Base-by-base conservation (phyloP, 2,329 filamentous ascomycete species). In the Ilyonectria sp. region DNA sequence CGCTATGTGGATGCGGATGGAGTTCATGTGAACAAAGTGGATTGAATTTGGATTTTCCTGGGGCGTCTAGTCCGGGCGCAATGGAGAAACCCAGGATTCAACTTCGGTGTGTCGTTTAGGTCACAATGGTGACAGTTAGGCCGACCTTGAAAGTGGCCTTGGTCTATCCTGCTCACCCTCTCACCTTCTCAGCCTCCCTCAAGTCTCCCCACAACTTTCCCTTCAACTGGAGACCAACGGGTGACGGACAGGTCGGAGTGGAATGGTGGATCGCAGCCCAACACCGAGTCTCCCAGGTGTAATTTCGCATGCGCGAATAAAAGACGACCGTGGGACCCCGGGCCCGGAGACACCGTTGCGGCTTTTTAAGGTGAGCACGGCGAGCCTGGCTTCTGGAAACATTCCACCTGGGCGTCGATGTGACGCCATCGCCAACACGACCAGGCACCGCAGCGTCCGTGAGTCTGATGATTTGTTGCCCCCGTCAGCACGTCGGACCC, bases 281-380 rank as follows among this genome's bases (percentile, higher is more conserved):
- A 60, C 19, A 50, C 33, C 44, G 29, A 29, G 53, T 40, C 50
- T 21, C 47, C 43, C 29, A 23, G 44, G 61, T 61, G 65, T 55
- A 52, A 60, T 53, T 65, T 65, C 57, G 50, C 53, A 15, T 74
- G 70, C 69, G 72, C 63, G 72, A 73, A 70, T 71, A 70, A 71
- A 57, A 21, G 47, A 56, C 35, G 46, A 4, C 53, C 50, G 63
- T 65, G 63, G 54, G 40, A 65, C 40, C 56, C 56, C 17, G 29
- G 58, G 35, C 46, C 46, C 72, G 72, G 70, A 60, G 55, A 70
- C 55, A 62, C 70, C 72, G 69, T 43, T 70, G 69, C 64, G 72
- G 64, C 60, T 57, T 63, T 63, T 67, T 61, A 68, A 74, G 69
- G 68, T 72, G 60, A 74, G 71, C 65, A 65, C 65, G 63, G 63